These are phyloP conservation scores for Sechiopsis laciniata DNA, from an alignment of 306 rosid species.

Conservation along the genomic window DNA sequence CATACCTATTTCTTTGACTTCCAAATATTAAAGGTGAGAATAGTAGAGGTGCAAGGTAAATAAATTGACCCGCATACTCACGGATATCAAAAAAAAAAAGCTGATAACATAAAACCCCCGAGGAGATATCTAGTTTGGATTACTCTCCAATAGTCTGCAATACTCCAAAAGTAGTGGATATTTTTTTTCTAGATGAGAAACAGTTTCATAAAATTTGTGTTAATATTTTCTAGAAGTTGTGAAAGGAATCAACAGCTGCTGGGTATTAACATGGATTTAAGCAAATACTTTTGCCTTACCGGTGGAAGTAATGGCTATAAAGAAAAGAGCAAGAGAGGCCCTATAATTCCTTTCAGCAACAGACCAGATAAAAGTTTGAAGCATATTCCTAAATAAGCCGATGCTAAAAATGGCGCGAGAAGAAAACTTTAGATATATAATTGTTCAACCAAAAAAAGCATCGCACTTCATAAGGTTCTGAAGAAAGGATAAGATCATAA, in stretches of 20 bases:
- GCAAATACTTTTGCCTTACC: background rate
- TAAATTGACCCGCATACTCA: too few relatives aligned
- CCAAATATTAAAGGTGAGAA: too few relatives aligned
- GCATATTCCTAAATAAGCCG: background rate
- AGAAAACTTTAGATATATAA: background rate
- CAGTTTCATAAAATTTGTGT: background rate
- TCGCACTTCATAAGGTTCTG: slow-evolving; percentile 3
- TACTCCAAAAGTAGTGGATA: background rate
- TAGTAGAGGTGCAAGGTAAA: too few relatives aligned
- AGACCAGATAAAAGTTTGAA: background rate
- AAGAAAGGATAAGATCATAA: slow-evolving; percentile 16
- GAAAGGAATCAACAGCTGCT: background rate
- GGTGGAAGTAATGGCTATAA: background rate
- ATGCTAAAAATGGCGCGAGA: background rate
- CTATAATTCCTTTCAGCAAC: background rate
- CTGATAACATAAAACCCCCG: background rate
- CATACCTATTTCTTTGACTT: too few relatives aligned
- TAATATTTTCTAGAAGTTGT: background rate
- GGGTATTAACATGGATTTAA: background rate
- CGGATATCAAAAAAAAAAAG: too few relatives aligned
- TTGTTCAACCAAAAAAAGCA: slow-evolving; percentile 2
- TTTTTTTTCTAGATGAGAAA: background rate
- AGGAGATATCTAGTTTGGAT: background rate
- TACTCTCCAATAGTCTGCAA: background rate
- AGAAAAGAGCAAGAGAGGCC: background rate